Percentiles rank a stretch among this genome's conserved stretches.
Evolutionary conservation across 306 rosid genomes (phyloP).

Genomic region (Amphicarpaea edgeworthii): DNA sequence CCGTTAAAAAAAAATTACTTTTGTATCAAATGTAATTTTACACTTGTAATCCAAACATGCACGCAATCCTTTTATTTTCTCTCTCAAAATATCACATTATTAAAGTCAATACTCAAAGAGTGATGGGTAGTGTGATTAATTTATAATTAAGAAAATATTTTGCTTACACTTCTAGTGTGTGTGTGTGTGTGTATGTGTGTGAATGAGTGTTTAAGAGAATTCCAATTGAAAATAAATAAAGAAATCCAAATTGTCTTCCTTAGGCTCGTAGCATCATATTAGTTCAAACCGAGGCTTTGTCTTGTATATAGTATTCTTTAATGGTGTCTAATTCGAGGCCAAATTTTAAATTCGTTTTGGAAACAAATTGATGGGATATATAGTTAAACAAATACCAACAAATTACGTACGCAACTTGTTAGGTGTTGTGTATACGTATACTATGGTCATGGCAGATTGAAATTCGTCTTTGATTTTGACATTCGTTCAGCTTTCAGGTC

Average conservation of each 20-base stretch:
- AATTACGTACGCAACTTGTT: conserved; percentile 20
- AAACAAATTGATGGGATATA: background rate
- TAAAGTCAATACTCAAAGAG: conserved; percentile 23
- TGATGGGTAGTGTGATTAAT: background rate
- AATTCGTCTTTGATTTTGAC: conserved; percentile 26
- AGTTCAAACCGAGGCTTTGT: conserved; percentile 45
- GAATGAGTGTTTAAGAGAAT: conserved; percentile 4
- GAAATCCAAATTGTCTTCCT: background rate
- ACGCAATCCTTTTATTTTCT: background rate
- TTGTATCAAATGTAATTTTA: no score
- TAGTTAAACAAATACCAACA: background rate
- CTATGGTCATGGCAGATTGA: background rate
- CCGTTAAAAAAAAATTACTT: no score
- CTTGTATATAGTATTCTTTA: conserved; percentile 31
- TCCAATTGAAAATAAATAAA: background rate
- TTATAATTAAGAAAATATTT: background rate
- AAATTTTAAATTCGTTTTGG: background rate
- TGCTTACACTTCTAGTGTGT: background rate
- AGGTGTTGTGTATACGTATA: conserved; percentile 34
- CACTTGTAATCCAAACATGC: no score
- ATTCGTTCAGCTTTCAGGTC: background rate
- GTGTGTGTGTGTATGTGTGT: background rate
- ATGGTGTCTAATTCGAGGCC: conserved; percentile 25
- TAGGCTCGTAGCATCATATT: background rate
- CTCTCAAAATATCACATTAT: background rate